Evolutionary conservation across 345 rosid genomes (phyloP).

Genomic region (Eucalyptus albens): DNA sequence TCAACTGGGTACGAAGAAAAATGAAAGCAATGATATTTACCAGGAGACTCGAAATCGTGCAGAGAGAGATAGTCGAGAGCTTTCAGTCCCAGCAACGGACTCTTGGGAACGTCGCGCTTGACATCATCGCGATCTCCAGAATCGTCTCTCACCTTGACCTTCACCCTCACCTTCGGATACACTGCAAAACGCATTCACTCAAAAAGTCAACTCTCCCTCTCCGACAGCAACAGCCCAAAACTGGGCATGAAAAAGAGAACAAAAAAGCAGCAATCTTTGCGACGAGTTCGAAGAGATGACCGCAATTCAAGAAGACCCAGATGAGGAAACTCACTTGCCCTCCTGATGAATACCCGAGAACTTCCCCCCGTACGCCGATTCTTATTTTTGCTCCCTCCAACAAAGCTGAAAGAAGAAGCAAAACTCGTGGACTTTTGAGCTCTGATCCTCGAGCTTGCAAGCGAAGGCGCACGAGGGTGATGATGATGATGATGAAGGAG

Average conservation of each 20-base stretch:
- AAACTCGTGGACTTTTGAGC: background rate
- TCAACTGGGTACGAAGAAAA: background rate
- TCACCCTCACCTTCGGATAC: constrained; percentile 54
- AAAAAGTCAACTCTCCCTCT: background rate
- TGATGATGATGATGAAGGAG: background rate
- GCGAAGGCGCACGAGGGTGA: background rate
- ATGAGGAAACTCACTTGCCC: background rate
- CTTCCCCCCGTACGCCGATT: background rate
- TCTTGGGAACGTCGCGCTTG: constrained; percentile 1
- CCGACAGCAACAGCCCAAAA: accelerated
- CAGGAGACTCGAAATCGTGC: constrained; percentile 28
- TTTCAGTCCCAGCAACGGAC: constrained; percentile 27
- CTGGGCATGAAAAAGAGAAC: background rate
- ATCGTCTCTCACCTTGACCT: constrained; percentile 12
- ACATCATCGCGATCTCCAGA: background rate
- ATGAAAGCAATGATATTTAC: background rate
- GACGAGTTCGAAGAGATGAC: background rate
- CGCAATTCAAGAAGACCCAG: background rate
- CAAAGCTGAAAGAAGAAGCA: background rate
- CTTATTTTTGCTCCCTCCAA: background rate
- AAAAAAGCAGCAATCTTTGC: background rate
- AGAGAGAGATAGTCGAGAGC: constrained; percentile 35
- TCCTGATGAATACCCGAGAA: background rate
- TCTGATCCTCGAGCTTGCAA: background rate
- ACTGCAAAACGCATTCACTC: constrained; percentile 11